Evolutionary conservation across 176 grass and related monocot species (phyloP), one percentile per base, ranked within the genome.

Genomic region (Puya raimondii): DNA sequence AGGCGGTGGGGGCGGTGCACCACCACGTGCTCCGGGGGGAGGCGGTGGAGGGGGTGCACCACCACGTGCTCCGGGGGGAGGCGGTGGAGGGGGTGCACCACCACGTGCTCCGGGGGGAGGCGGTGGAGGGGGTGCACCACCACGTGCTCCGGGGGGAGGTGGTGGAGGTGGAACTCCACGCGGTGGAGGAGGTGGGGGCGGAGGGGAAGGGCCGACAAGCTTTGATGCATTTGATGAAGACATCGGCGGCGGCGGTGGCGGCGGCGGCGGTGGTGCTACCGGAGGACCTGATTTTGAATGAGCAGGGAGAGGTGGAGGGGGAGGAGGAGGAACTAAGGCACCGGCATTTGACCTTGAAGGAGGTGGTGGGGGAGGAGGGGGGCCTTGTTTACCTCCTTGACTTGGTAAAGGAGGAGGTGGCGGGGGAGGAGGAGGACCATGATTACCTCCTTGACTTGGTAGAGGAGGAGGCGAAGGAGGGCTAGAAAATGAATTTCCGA

Each of bases 371-470:
- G 81, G 81, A 14, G 76, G 76, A 27, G 76, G 73, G 59, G 80
- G 56, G 11, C 74, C 58, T 49, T 23, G 5, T 65, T 57, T 3
- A 15, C 22, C 64, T 69, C 52, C 1, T 82, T 48, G 7, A 23
- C 59, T 78, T 50, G 66, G 11, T 17, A 27, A 21, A 51, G 77
- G 77, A 51, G 78, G 66, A 5, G 76, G 76, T 9, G 80, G 74
- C 0, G 81, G 85, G 4, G 89, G 82, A 22, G 84, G 84, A 29
- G 88, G 79, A 64, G 79, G 8, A 47, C 79, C 21, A 58, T 42
- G 4, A 42, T 42, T 42, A 42, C 33, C 33, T 42, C 33, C 33
- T 42, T 1, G 33, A 42, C 33, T 42, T 42, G 33, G 33, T 42
- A 42, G 33, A 42, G 33, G 33, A 42, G 72, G 14, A 18, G 27